Evolutionary conservation across 2,329 filamentous ascomycete genomes (phyloP).

Genomic region (Emmonsiellopsis sp.): DNA sequence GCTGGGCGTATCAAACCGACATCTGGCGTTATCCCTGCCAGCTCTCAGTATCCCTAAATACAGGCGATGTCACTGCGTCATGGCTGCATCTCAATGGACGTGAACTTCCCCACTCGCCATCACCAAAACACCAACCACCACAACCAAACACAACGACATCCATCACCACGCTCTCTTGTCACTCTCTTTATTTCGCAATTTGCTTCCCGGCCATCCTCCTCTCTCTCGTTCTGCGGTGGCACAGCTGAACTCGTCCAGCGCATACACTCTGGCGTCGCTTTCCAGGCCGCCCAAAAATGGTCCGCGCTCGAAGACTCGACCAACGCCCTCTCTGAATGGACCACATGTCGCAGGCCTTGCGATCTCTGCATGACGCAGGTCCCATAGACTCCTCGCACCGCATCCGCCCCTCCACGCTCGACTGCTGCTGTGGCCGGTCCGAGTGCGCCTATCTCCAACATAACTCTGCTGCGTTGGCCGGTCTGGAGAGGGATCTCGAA

Average conservation of each 20-base stretch:
- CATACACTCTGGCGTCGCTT: background rate
- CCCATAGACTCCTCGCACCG: background rate
- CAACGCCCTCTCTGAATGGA: constrained; percentile 1
- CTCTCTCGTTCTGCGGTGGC: background rate
- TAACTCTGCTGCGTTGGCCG: constrained; percentile 68
- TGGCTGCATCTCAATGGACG: no score
- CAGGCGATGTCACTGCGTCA: no score
- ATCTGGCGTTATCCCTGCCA: no score
- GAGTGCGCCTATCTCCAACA: constrained; percentile 74
- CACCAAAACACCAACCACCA: no score
- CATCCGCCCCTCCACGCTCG: constrained; percentile 15
- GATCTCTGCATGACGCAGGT: constrained; percentile 1
- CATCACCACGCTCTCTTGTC: no score
- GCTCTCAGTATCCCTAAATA: no score
- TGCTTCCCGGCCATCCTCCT: no score
- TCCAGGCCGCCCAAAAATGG: constrained; percentile 1
- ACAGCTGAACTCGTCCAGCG: background rate
- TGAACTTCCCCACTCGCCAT: no score
- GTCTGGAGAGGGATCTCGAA: constrained; percentile 77
- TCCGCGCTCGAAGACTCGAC: background rate
- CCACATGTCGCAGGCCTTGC: constrained; percentile 1
- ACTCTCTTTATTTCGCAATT: no score
- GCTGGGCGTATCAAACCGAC: no score
- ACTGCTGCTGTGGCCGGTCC: constrained; percentile 76
- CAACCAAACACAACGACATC: no score